phyloP scores from a whole-genome alignment of 1,284 basidiomycete genomes.

The Prillingera fragicola region DNA sequence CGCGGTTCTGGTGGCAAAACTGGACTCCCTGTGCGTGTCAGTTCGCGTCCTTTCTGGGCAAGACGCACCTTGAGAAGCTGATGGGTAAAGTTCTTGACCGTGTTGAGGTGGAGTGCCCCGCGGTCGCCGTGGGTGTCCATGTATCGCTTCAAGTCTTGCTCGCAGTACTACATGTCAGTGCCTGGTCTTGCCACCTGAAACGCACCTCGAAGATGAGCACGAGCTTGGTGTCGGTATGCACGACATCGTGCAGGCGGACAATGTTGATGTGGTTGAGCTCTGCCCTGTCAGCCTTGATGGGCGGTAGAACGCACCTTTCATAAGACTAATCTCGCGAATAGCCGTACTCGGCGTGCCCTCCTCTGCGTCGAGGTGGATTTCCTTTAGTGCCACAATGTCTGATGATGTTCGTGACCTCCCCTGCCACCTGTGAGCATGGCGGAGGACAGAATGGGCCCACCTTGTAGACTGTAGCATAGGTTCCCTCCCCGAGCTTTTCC shows the following conservation, averaged over 20 bases:
- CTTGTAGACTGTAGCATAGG: slow-evolving; percentile 79
- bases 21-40: slow-evolving; percentile 63
- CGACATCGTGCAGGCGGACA: slow-evolving; percentile 90
- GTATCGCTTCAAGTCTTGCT: slow-evolving; percentile 81
- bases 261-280: slow-evolving; percentile 95
- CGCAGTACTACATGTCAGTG: slow-evolving; percentile 35
- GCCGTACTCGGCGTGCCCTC: slow-evolving; percentile 97
- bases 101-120: slow-evolving; percentile 60
- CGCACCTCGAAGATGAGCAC: slow-evolving; percentile 86
- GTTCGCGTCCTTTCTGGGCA: not conserved
- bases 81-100: slow-evolving; percentile 62
- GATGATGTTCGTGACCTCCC: slow-evolving; percentile 64
- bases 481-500: slow-evolving; percentile 68
- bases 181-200: slow-evolving; percentile 53
- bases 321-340: slow-evolving; percentile 91
- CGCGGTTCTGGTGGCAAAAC: slow-evolving; percentile 93
- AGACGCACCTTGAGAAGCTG: slow-evolving; percentile 41
- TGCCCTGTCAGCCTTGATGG: slow-evolving; percentile 6
- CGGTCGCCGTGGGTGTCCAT: slow-evolving; percentile 80
- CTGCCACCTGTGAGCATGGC: slow-evolving; percentile 56
- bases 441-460: slow-evolving; percentile 44
- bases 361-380: slow-evolving; percentile 96
- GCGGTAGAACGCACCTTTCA: slow-evolving; percentile 57
- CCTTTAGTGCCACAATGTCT: slow-evolving; percentile 85
- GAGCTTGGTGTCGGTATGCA: slow-evolving; percentile 92